phyloP scores from a whole-genome alignment of 2,329 filamentous ascomycete genomes.

The Didymellaceae sp. region DNA sequence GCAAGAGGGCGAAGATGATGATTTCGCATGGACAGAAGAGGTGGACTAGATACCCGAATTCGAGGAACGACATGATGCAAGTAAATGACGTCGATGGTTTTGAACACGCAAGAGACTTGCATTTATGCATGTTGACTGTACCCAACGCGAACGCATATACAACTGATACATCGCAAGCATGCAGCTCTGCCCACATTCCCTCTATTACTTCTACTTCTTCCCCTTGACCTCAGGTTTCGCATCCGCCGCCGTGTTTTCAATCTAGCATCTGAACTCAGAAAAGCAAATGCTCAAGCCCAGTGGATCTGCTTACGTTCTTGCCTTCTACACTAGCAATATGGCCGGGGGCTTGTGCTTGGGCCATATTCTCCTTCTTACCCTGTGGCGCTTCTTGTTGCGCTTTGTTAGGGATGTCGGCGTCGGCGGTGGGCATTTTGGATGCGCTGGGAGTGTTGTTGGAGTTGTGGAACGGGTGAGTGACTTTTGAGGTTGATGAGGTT shows the following conservation, averaged over 20 bases:
- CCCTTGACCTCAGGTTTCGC: slow-evolving; percentile 37
- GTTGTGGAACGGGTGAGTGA: too few species aligned
- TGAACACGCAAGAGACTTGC: neutral
- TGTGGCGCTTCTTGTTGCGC: slow-evolving; percentile 49
- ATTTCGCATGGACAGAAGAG: neutral
- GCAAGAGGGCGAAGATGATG: neutral
- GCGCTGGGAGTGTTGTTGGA: slow-evolving; percentile 23
- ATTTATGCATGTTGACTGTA: too few species aligned
- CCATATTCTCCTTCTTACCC: slow-evolving; percentile 47
- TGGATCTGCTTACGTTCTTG: slow-evolving; percentile 9
- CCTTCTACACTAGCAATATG: slow-evolving; percentile 8
- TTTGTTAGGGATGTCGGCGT: slow-evolving; percentile 50
- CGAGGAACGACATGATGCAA: neutral
- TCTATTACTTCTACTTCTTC: too few species aligned
- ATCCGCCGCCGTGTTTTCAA: slow-evolving; percentile 45
- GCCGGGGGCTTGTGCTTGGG: slow-evolving; percentile 4
- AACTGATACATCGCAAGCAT: too few species aligned
- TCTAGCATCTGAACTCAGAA: too few species aligned
- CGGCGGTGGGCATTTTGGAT: slow-evolving; percentile 49
- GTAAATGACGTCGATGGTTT: neutral
- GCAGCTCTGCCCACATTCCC: too few species aligned
- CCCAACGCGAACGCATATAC: too few species aligned
- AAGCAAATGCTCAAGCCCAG: too few species aligned
- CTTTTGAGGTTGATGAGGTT: too few species aligned
- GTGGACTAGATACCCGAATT: slow-evolving; percentile 12